Conservation (phyloP, 192 early-diverging fungal genomes). For the Coemansia asiatica region DNA sequence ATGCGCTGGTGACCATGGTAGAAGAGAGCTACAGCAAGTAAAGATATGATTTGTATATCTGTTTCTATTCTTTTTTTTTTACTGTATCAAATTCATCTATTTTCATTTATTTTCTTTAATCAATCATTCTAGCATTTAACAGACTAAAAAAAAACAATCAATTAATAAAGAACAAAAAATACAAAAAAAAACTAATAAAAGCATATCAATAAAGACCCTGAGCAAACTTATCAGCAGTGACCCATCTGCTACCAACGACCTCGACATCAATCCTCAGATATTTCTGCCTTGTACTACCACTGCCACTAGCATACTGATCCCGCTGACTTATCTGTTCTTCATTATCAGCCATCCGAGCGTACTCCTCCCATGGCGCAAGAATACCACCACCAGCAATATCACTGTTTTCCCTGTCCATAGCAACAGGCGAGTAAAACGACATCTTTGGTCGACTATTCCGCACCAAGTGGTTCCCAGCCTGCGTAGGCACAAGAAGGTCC, state of each 20-base stretch:
- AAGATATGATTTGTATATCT: background rate
- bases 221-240: slow-evolving; percentile 54
- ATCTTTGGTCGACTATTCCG: slow-evolving; percentile 26
- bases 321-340: background rate
- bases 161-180: background rate
- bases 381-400: slow-evolving; percentile 5
- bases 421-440: slow-evolving; percentile 51
- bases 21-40: slow-evolving; percentile 34
- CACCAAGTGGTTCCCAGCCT: slow-evolving; percentile 5
- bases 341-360: slow-evolving; percentile 17
- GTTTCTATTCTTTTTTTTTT: background rate
- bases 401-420: slow-evolving; percentile 2
- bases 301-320: background rate
- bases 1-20: slow-evolving; percentile 45
- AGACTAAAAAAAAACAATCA: background rate
- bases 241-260: slow-evolving; percentile 62
- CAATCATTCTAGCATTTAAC: background rate
- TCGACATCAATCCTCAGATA: slow-evolving; percentile 74
- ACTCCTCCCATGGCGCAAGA: slow-evolving; percentile 50
- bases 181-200: background rate
- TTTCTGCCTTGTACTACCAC: slow-evolving; percentile 21
- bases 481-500: slow-evolving; percentile 16
- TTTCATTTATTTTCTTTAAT: background rate
- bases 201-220: slow-evolving; percentile 26
- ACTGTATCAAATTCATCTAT: background rate